Conservation (phyloP, 257 asterid genomes). For the Anisodus acutangulus region DNA sequence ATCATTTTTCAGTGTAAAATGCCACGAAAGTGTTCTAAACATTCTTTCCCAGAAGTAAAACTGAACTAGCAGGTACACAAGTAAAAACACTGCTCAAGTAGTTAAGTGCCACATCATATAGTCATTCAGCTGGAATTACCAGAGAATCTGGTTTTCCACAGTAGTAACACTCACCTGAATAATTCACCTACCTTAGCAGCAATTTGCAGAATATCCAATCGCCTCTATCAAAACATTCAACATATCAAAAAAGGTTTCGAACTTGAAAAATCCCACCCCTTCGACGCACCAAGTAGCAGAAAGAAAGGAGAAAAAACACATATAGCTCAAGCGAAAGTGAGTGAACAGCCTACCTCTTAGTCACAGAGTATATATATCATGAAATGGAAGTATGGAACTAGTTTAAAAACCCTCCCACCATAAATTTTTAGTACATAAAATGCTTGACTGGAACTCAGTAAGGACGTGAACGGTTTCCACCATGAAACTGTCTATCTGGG, state of each 20-base stretch:
- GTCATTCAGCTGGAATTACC: constrained; percentile 19
- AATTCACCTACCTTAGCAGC: constrained; percentile 88
- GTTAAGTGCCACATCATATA: background rate
- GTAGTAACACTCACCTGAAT: constrained; percentile 97
- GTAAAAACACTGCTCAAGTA: background rate
- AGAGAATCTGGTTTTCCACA: constrained; percentile 1
- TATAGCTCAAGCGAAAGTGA: constrained; percentile 48
- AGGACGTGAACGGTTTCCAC: constrained; percentile 97
- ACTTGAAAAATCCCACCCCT: constrained; percentile 46
- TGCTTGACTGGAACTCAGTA: constrained; percentile 59
- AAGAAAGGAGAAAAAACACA: constrained; percentile 53
- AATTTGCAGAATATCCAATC: constrained; percentile 87
- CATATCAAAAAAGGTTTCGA: constrained; percentile 59
- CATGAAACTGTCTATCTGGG: constrained; percentile 85
- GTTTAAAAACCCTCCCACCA: constrained; percentile 69
- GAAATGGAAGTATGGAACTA: constrained; percentile 68
- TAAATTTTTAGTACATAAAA: constrained; percentile 68
- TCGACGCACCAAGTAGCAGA: constrained; percentile 46
- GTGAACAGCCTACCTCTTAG: constrained; percentile 87
- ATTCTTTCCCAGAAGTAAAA: background rate
- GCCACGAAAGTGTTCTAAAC: background rate
- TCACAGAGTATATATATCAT: constrained; percentile 77
- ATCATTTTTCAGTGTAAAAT: background rate
- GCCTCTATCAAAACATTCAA: constrained; percentile 86
- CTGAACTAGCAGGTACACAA: background rate